Conservation (phyloP, 2,329 filamentous ascomycete species). For the Arthrobotrys sinensis region DNA sequence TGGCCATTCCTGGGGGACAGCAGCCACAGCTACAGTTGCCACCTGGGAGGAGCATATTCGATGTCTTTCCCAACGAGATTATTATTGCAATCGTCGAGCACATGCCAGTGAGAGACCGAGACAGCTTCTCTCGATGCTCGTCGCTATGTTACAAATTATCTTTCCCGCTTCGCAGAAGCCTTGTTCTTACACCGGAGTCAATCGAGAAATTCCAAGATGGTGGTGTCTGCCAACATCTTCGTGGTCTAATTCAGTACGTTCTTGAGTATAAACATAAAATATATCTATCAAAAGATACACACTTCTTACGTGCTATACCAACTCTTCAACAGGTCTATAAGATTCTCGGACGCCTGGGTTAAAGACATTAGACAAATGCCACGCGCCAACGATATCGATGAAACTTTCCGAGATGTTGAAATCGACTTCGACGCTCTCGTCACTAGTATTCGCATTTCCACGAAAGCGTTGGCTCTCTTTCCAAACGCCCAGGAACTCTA, state of each 20-base stretch:
- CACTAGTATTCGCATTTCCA: not conserved
- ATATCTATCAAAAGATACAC: not conserved
- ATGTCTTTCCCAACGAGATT: constrained; percentile 20
- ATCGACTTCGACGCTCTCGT: constrained; percentile 10
- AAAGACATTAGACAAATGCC: constrained; percentile 23
- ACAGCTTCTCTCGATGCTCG: constrained; percentile 18
- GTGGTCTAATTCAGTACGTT: constrained; percentile 17
- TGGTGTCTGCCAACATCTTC: constrained; percentile 8
- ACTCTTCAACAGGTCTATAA: not conserved
- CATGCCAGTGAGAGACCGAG: constrained; percentile 15
- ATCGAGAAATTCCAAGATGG: constrained; percentile 16
- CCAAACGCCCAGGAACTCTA: constrained; percentile 16
- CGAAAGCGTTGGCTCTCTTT: not conserved
- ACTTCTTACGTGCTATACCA: not conserved
- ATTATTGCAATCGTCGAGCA: constrained; percentile 20
- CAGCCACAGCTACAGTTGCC: not conserved
- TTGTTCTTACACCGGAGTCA: constrained; percentile 7
- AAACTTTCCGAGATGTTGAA: constrained; percentile 9
- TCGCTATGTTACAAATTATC: constrained; percentile 13
- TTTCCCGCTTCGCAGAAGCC: constrained; percentile 17
- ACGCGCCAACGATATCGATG: constrained; percentile 10
- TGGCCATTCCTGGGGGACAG: not conserved
- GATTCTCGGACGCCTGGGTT: constrained; percentile 6
- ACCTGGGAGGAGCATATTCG: constrained; percentile 10
- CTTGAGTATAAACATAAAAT: not conserved